A percentile compares a stretch with the other conserved stretches of the same genome.
phyloP scores from a whole-genome alignment of 1,139 yeast genomes.

The Suhomyces chickasaworum region DNA sequence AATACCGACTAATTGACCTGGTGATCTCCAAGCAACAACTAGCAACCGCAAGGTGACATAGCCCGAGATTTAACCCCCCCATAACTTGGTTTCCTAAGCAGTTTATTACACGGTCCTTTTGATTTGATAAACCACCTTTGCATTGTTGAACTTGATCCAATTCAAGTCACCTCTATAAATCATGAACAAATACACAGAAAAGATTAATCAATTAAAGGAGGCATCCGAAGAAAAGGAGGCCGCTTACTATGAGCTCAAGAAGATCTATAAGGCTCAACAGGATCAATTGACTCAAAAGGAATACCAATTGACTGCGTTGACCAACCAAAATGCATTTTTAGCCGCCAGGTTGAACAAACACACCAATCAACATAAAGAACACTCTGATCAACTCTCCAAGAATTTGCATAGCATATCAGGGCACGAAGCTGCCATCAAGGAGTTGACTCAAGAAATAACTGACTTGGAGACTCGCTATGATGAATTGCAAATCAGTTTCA shows the following conservation, averaged over 20 bases:
- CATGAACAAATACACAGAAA: conserved; percentile 20
- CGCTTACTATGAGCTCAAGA: conserved; percentile 20
- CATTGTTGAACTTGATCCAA: background rate
- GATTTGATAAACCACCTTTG: background rate
- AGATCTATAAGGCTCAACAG: conserved; percentile 12
- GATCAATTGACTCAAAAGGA: conserved; percentile 21
- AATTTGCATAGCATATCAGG: conserved; percentile 12
- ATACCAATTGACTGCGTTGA: conserved; percentile 17
- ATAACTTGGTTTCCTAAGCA: background rate
- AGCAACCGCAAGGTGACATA: background rate
- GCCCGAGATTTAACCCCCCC: conserved; percentile 1
- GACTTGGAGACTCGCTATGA: conserved; percentile 18
- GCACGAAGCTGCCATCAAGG: conserved; percentile 5
- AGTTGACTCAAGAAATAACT: conserved; percentile 14
- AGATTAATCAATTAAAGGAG: conserved; percentile 18
- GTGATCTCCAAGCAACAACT: conserved; percentile 1
- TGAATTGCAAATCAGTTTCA: conserved; percentile 11
- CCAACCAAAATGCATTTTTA: conserved; percentile 18
- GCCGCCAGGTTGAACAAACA: conserved; percentile 13
- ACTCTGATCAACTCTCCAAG: conserved; percentile 11
- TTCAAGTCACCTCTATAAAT: background rate
- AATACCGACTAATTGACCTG: background rate
- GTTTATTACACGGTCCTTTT: background rate
- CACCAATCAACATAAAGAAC: conserved; percentile 8
- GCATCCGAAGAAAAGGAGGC: conserved; percentile 18